Conservation (phyloP, 164 flowering plant genomes). For the Magnolia officinalis region DNA sequence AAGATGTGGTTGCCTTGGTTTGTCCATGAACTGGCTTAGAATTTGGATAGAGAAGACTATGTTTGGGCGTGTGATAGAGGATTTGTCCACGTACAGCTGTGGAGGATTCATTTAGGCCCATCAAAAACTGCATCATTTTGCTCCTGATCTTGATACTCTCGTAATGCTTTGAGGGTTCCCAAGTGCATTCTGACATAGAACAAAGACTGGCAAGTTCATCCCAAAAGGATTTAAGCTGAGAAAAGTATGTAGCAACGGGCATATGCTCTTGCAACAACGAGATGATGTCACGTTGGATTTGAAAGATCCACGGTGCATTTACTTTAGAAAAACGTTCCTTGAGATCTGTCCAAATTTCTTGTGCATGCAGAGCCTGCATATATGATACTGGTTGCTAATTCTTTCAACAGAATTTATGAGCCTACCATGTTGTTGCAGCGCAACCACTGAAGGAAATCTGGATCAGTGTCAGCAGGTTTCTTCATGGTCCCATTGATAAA, state of each 20-base stretch:
- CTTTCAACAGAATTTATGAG: background rate
- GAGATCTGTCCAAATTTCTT: slow-evolving; percentile 5
- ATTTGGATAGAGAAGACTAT: too few species aligned
- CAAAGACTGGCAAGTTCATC: background rate
- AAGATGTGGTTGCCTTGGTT: too few species aligned
- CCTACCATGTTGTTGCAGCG: slow-evolving; percentile 1
- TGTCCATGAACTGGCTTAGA: too few species aligned
- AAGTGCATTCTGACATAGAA: background rate
- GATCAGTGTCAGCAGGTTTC: too few species aligned
- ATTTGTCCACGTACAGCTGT: too few species aligned
- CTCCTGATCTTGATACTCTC: too few species aligned
- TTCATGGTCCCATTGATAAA: too few species aligned
- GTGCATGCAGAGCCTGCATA: background rate
- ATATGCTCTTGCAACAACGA: background rate
- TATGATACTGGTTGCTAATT: background rate
- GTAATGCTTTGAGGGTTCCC: background rate
- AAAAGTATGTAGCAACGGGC: background rate
- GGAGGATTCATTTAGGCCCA: too few species aligned
- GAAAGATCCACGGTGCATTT: background rate
- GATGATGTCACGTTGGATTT: background rate
- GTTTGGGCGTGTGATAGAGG: too few species aligned
- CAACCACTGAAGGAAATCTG: background rate
- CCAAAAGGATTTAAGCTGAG: background rate
- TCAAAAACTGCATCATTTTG: too few species aligned
- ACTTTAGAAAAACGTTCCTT: background rate